Evolutionary conservation across 768 basidiomycete genomes (phyloP).

Genomic region (Naematelia aurantialba): DNA sequence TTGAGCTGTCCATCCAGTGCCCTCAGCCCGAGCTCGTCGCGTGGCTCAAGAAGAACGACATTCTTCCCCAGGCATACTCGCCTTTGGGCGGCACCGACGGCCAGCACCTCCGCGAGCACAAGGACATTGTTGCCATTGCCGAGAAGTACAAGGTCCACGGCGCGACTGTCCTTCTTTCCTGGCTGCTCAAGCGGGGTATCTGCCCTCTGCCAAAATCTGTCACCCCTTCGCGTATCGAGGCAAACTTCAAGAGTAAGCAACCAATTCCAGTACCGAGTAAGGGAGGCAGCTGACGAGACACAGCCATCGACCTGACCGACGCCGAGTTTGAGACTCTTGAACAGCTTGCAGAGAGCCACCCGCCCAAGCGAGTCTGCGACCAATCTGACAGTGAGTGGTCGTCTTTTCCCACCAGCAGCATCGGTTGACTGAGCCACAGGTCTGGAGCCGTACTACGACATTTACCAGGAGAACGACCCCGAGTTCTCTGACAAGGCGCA

Average conservation of each 20-base stretch:
- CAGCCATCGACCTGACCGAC: conserved; percentile 39
- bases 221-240: conserved; percentile 62
- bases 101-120: conserved; percentile 61
- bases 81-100: conserved; percentile 64
- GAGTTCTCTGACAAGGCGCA: conserved; percentile 33
- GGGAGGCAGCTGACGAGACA: no score
- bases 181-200: conserved; percentile 63
- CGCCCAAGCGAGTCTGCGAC: conserved; percentile 43
- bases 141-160: conserved; percentile 65
- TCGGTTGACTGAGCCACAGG: conserved; percentile 10
- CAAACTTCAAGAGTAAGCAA: conserved; percentile 58
- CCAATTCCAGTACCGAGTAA: background rate
- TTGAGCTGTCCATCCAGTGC: conserved; percentile 72
- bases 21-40: conserved; percentile 72
- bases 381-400: conserved; percentile 37
- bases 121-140: conserved; percentile 60
- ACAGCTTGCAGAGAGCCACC: conserved; percentile 32
- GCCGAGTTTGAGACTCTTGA: conserved; percentile 39
- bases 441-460: conserved; percentile 43
- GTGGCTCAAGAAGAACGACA: conserved; percentile 64
- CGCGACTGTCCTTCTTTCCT: conserved; percentile 69
- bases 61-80: conserved; percentile 72
- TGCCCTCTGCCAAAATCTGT: conserved; percentile 75
- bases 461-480: conserved; percentile 38
- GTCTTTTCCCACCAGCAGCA: background rate